These are phyloP conservation scores for Phoma herbarum DNA, from an alignment of 2,329 filamentous ascomycete genomes.

Conservation along the genomic window DNA sequence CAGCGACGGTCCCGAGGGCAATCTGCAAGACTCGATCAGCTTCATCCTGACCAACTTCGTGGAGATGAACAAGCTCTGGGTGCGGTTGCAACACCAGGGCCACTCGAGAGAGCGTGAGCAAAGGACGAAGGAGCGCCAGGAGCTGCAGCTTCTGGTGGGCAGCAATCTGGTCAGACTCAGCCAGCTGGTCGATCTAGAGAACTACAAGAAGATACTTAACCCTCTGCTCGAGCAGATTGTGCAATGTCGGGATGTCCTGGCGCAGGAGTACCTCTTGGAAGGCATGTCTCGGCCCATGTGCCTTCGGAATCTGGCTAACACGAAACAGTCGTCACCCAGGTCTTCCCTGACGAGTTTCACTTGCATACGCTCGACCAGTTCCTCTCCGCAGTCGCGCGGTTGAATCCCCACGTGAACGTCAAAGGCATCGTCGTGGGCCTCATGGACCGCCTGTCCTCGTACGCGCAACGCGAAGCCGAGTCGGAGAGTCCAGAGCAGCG, in stretches of 20 bases:
- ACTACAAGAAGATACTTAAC: constrained; percentile 91
- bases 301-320: constrained; percentile 31
- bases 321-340: constrained; percentile 87
- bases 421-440: constrained; percentile 97
- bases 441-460: constrained; percentile 95
- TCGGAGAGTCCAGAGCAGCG: constrained; percentile 74
- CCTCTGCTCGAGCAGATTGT: constrained; percentile 96
- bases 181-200: constrained; percentile 92
- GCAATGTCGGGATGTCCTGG: constrained; percentile 94
- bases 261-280: constrained; percentile 96
- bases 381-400: constrained; percentile 86
- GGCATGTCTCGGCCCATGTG: constrained; percentile 50
- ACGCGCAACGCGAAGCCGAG: constrained; percentile 87
- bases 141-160: constrained; percentile 92
- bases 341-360: constrained; percentile 98
- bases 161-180: constrained; percentile 96
- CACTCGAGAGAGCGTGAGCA: constrained; percentile 95
- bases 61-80: constrained; percentile 99
- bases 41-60: constrained; percentile 99
- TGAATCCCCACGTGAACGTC: constrained; percentile 97
- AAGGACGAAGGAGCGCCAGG: constrained; percentile 91
- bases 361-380: constrained; percentile 96
- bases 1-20: constrained; percentile 91
- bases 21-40: constrained; percentile 95
- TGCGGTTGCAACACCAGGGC: constrained; percentile 94